These are phyloP conservation scores for Alternaria sp. DNA, from an alignment of 2,329 filamentous ascomycete species.

Conservation along the genomic window DNA sequence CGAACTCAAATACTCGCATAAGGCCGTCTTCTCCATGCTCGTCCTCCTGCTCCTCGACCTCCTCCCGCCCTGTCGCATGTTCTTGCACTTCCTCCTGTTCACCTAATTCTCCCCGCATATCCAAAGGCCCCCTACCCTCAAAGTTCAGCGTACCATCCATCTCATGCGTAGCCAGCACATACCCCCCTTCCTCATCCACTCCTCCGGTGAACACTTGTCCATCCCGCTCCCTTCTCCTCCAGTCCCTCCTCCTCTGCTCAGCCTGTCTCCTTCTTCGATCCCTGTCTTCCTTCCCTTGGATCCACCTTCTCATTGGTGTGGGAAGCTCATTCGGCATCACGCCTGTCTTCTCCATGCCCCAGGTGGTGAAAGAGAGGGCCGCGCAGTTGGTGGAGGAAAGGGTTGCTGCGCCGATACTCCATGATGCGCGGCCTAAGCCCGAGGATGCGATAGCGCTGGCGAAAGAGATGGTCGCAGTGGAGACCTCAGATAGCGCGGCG, in stretches of 20 bases:
- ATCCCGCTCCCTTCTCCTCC: neutral
- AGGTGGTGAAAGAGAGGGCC: neutral
- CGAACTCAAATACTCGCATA: neutral
- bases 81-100: neutral
- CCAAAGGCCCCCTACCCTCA: neutral
- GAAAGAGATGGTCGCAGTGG: slow-evolving; percentile 14
- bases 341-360: neutral
- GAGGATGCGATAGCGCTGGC: slow-evolving; percentile 8
- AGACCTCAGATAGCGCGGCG: slow-evolving; percentile 12
- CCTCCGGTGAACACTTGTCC: neutral
- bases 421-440: slow-evolving; percentile 18
- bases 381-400: neutral
- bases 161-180: slow-evolving; percentile 4
- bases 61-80: neutral
- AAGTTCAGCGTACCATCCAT: neutral
- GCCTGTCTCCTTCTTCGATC: neutral
- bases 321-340: slow-evolving; percentile 1
- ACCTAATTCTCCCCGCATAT: neutral
- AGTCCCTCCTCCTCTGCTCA: neutral
- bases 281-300: neutral
- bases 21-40: neutral
- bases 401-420: slow-evolving; percentile 17
- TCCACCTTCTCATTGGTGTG: neutral
- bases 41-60: neutral
- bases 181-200: neutral